Percentiles rank a stretch among this genome's conserved stretches.
phyloP scores from a whole-genome alignment of 2,329 filamentous ascomycete species.

The Fusarium heterosporum region DNA sequence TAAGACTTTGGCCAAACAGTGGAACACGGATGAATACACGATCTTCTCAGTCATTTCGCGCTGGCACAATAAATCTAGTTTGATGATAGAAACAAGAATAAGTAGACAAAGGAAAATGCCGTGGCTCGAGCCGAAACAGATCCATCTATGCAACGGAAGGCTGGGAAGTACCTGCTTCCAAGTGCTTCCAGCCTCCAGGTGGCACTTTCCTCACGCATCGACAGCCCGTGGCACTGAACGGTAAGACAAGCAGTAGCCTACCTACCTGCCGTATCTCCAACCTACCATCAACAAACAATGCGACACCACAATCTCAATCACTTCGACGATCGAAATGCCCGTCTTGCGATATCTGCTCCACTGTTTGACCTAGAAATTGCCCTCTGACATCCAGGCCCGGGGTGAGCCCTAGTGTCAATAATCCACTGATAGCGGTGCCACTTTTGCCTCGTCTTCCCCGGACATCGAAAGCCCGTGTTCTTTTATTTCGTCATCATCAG shows the following conservation, averaged over 20 bases:
- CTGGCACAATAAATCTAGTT: background rate
- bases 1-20: background rate
- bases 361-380: background rate
- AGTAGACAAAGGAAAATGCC: background rate
- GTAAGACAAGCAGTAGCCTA: background rate
- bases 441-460: slow-evolving; percentile 15
- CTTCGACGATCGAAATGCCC: background rate
- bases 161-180: background rate
- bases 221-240: background rate
- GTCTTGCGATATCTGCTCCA: background rate
- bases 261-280: background rate
- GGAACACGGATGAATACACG: background rate
- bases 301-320: background rate
- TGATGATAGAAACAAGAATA: background rate
- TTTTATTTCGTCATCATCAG: slow-evolving; percentile 20
- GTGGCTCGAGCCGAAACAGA: background rate
- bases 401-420: slow-evolving; percentile 8
- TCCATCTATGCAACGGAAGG: background rate
- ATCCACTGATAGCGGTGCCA: slow-evolving; percentile 5
- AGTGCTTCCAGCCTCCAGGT: slow-evolving; percentile 1
- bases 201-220: background rate
- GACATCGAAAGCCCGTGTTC: slow-evolving; percentile 11
- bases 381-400: background rate
- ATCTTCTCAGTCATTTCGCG: slow-evolving; percentile 14
- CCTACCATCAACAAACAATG: background rate